Base-by-base conservation (phyloP, 805 yeast genomes). In the Candida dajiaensis region DNA sequence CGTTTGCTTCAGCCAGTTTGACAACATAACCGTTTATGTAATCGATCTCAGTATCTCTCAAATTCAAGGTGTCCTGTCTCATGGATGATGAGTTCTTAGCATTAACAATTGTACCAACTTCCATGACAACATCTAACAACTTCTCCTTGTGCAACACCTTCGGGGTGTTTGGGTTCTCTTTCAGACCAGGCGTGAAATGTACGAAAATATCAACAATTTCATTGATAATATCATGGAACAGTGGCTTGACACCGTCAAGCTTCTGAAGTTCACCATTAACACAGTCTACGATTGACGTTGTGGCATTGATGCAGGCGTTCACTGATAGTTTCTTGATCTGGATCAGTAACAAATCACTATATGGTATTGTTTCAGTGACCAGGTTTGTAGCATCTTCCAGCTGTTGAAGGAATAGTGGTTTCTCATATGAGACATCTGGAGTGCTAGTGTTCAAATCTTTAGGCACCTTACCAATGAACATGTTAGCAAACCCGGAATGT, bases 1-100 rank as follows among this genome's bases (percentile, higher is more conserved):
- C 69, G 41, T 72, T 22, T 22, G 23, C 23, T 22, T 22, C 23
- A 22, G 23, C 95, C 44, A 80, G 65, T 7, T 58, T 61, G 1
- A 76, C 82, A 22, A 90, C 72, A 58, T 80, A 88, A 1, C 97
- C 97, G 61, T 90, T 94, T 49, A 92, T 82, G 61, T 77, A 85
- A 50, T 83, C 85, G 19, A 92, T 77, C 60, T 92, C 99, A 0
- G 94, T 86, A 15, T 71, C 73, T 53, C 77, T 74, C 48, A 76
- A 48, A 50, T 69, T 66, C 12, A 69, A 42, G 3, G 61, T 70
- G 56, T 92, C 98, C 48, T 72, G 74, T 58, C 76, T 65, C 76
- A 72, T 73, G 1, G 76, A 71, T 12, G 73, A 65, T 21, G 74
- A 70, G 53, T 89, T 92, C 37, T 72, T 61, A 0, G 76, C 73